Base-by-base conservation (phyloP, 805 yeast genomes). In the Teunomyces tritomae region DNA sequence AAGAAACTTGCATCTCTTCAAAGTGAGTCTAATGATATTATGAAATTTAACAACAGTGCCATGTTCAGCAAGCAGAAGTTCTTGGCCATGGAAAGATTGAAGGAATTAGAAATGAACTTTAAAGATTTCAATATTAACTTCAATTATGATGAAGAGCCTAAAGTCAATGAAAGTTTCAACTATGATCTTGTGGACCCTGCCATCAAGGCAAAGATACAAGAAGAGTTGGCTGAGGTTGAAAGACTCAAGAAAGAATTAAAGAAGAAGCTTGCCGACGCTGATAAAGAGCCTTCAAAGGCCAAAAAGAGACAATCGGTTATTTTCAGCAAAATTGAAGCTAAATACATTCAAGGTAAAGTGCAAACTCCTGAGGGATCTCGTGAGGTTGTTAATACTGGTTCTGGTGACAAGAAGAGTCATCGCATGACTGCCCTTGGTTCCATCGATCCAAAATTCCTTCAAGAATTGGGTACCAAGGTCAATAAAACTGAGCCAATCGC, bases 11-110 rank as follows among this genome's bases (percentile, higher is more conserved):
- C 84, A 8, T 74, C 76, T 10, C 68, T 87, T 39, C 94, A 87
- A 62, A 75, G 76, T 41, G 91, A 87, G 59, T 83, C 91, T 1
- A 87, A 87, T 62, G 89, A 83, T 52, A 83, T 87, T 34, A 77
- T 87, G 63, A 87, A 86, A 59, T 80, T 74, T 54, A 85, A 85
- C 63, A 77, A 80, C 46, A 77, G 78, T 50, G 83, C 85, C 43
- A 59, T 78, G 57, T 75, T 84, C 64, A 72, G 76, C 39, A 79
- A 79, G 50, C 85, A 84, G 57, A 86, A 83, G 57, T 59, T 73
- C 44, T 73, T 80, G 62, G 92, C 92, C 0, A 71, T 88, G 74
- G 85, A 84, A 48, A 74, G 96, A 54, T 73, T 91, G 47, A 71
- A 79, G 30, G 86, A 85, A 52, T 74, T 91, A 46, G 94, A 89